Evolutionary conservation across 768 basidiomycete species (phyloP), one percentile per base, ranked within the genome.

Genomic region (Trametopsis cervina): DNA sequence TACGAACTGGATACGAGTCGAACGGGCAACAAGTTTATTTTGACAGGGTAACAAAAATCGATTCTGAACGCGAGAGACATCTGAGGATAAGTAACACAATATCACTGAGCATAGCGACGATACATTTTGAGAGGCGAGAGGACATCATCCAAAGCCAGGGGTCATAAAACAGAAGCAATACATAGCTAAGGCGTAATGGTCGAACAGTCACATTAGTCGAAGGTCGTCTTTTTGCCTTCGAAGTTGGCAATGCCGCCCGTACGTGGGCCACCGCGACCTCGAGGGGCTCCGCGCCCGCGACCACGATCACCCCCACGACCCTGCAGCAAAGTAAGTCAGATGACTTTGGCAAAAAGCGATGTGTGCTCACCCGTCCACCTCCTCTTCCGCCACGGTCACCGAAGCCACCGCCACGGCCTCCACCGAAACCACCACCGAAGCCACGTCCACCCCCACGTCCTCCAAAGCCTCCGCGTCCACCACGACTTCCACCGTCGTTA

Each of bases 221-320:
- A 86, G 11, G 77, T 81, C 42, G 66, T 79, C 66, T 82, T 85
- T 72, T 71, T 85, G 60, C 87, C 88, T 57, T 80, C 79, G 47
- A 73, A 76, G 21, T 74, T 59, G 41, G 77, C 67, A 60, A 85
- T 79, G 26, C 80, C 87, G 23, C 87, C 87, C 36, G 66, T 76
- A 57, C 83, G 78, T 17, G 75, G 60, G 37, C 69, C 68, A 44
- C 73, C 67, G 36, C 72, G 64, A n/a, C n/a, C n/a, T n/a, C n/a
- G 29, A 33, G 29, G 29, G n/a, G 67, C 67, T 24, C 76, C 63
- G 38, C 73, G 69, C 24, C 65, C 65, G 46, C 69, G 62, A 39
- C 71, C 63, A 21, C 68, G 36, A 23, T 70, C 69, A 44, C 66
- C 70, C 48, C 76, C 76, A 53, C 75, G 65, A 13, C 67, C 65